These are phyloP conservation scores for Luvunga scandens DNA, from an alignment of 345 rosid genomes.

Conservation along the genomic window DNA sequence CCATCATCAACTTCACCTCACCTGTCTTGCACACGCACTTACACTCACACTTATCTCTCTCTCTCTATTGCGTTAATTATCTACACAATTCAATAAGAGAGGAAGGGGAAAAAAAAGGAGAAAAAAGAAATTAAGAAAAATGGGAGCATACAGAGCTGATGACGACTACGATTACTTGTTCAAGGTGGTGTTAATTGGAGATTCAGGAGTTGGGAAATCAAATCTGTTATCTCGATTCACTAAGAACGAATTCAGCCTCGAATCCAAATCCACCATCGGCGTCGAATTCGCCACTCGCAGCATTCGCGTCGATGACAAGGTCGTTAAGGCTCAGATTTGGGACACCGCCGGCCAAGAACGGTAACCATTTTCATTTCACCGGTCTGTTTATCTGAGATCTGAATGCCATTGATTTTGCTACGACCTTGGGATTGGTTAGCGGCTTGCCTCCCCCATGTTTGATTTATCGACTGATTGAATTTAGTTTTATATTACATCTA, in stretches of 20 bases:
- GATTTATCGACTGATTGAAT: not conserved
- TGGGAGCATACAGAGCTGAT: constrained; percentile 37
- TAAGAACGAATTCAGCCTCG: constrained; percentile 38
- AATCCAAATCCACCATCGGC: constrained; percentile 43
- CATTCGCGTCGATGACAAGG: constrained; percentile 37
- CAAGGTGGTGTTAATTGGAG: constrained; percentile 40
- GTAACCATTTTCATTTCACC: not conserved
- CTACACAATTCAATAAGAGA: no score
- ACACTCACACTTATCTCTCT: no score
- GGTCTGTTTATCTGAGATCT: constrained; percentile 6
- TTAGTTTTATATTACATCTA: not conserved
- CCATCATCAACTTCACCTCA: no score
- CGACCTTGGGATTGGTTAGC: not conserved
- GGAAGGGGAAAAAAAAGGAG: no score
- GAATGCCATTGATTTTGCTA: not conserved
- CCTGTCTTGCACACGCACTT: no score
- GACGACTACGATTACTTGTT: constrained; percentile 42
- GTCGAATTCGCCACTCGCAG: constrained; percentile 46
- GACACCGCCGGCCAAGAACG: constrained; percentile 44
- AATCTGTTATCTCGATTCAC: constrained; percentile 38
- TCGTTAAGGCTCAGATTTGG: constrained; percentile 48
- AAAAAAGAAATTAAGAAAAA: not conserved
- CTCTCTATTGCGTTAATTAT: no score
- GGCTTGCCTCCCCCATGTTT: not conserved
- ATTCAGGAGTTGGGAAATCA: constrained; percentile 41